Conservation (phyloP, 805 yeast species). For the Myxozyma neglecta region DNA sequence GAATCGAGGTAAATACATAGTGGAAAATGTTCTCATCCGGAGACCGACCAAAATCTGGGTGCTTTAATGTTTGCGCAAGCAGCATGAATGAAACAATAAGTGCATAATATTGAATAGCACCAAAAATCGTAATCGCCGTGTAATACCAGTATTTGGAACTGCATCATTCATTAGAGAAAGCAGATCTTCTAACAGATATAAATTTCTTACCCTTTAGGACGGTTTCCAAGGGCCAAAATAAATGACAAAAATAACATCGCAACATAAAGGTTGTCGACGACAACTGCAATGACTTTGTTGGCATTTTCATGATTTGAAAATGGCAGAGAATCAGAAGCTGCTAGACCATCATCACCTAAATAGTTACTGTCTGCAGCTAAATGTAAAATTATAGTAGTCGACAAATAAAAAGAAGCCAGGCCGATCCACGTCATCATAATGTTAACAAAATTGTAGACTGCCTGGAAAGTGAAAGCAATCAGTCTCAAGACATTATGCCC, state of each 20-base stretch:
- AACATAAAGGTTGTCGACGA: conserved; percentile 57
- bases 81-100: conserved; percentile 58
- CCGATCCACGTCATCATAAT: conserved; percentile 64
- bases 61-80: conserved; percentile 53
- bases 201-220: conserved; percentile 51
- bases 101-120: conserved; percentile 60
- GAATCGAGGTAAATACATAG: conserved; percentile 39
- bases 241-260: conserved; percentile 60
- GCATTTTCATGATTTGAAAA: conserved; percentile 8
- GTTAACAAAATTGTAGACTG: conserved; percentile 54
- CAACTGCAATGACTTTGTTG: conserved; percentile 21
- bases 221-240: conserved; percentile 62
- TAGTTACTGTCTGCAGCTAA: conserved; percentile 48
- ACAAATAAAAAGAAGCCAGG: conserved; percentile 61
- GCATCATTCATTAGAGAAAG: neutral
- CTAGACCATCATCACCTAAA: conserved; percentile 40
- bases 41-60: conserved; percentile 38
- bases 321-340: conserved; percentile 39
- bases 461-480: conserved; percentile 54
- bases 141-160: conserved; percentile 53
- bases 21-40: conserved; percentile 34
- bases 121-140: conserved; percentile 56
- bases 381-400: conserved; percentile 59
- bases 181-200: too few relatives aligned
- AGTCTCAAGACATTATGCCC: conserved; percentile 54